A percentile compares a stretch with the other conserved stretches of the same genome.
Evolutionary conservation across 2,329 filamentous ascomycete species (phyloP).

Genomic region (Sarocladium oryzae): DNA sequence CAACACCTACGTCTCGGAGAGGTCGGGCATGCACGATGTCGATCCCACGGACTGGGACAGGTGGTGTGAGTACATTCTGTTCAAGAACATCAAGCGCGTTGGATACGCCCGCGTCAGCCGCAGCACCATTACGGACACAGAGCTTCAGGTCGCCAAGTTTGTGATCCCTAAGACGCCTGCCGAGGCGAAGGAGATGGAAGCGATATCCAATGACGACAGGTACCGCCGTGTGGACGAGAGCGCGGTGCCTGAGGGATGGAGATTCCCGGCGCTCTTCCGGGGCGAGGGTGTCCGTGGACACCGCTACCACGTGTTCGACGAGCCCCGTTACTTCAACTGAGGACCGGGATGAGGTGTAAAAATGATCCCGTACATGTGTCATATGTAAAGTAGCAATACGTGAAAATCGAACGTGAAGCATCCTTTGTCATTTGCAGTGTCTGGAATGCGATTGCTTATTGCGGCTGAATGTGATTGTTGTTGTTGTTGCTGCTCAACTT

Average conservation of each 20-base stretch:
- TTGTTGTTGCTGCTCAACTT: no score
- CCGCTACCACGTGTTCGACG: conserved; percentile 89
- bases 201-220: conserved; percentile 45
- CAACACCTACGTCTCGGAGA: conserved; percentile 84
- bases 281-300: conserved; percentile 85
- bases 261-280: conserved; percentile 79
- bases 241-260: conserved; percentile 67
- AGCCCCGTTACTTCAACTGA: conserved; percentile 65
- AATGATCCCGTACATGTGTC: neutral
- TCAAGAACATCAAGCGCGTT: conserved; percentile 77
- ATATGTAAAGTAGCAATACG: neutral
- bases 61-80: conserved; percentile 99
- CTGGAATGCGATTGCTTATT: no score
- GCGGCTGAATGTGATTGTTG: no score
- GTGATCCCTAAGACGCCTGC: conserved; percentile 63
- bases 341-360: neutral
- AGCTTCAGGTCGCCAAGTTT: conserved; percentile 95
- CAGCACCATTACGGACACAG: conserved; percentile 91
- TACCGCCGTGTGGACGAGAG: conserved; percentile 57
- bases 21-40: conserved; percentile 90
- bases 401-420: no score
- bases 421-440: no score
- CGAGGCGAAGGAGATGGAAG: conserved; percentile 39
- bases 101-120: conserved; percentile 88
- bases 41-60: conserved; percentile 90